Conservation (phyloP, 2,329 filamentous ascomycete genomes). For the Cladosporium colombiae region DNA sequence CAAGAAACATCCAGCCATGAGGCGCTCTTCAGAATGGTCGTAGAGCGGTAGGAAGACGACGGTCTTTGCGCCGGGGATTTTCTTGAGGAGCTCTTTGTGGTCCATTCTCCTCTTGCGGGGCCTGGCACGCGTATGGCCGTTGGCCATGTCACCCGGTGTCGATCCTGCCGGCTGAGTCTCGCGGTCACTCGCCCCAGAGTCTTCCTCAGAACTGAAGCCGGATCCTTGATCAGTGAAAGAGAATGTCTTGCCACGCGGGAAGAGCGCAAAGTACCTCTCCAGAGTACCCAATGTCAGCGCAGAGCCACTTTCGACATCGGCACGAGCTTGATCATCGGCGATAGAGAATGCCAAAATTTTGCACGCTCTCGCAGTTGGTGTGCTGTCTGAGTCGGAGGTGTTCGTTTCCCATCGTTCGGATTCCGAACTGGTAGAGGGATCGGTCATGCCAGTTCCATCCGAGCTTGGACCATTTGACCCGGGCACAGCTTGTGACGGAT, state of each 20-base stretch:
- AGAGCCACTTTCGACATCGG: constrained; percentile 28
- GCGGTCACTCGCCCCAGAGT: constrained; percentile 26
- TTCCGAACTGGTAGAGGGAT: constrained; percentile 1
- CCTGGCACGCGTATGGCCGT: constrained; percentile 23
- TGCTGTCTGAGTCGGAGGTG: constrained; percentile 29
- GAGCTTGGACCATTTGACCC: background rate
- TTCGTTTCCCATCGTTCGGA: constrained; percentile 15
- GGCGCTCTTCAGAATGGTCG: constrained; percentile 48
- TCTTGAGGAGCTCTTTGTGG: constrained; percentile 41
- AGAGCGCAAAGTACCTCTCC: constrained; percentile 33
- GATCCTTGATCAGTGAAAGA: constrained; percentile 32
- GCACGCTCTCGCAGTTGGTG: constrained; percentile 26
- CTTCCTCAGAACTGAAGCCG: constrained; percentile 31
- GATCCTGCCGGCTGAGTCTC: constrained; percentile 42
- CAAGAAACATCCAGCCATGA: constrained; percentile 47
- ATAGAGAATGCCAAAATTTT: constrained; percentile 31
- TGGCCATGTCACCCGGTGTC: constrained; percentile 29
- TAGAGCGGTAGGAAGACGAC: constrained; percentile 55
- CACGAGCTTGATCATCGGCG: constrained; percentile 27
- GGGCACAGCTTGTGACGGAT: background rate
- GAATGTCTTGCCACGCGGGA: constrained; percentile 32
- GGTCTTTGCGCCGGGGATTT: constrained; percentile 40
- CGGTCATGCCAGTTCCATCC: background rate
- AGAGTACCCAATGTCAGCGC: constrained; percentile 22
- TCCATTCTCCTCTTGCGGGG: constrained; percentile 40